Evolutionary conservation across 2,329 filamentous ascomycete genomes (phyloP).

Genomic region (Raffaelea arxii): DNA sequence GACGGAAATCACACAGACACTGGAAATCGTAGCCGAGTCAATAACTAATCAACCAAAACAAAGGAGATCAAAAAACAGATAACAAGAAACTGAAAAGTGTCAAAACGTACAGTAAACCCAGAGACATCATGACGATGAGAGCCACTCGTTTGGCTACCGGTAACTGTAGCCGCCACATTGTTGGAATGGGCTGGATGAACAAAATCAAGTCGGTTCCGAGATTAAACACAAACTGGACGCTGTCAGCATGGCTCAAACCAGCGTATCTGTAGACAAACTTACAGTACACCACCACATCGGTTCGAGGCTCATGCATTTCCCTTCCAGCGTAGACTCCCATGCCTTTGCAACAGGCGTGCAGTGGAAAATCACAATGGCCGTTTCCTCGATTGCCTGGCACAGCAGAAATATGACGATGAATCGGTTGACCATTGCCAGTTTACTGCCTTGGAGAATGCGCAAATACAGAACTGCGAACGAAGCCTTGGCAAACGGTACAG

Average conservation of each 20-base stretch:
- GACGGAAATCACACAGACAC: conserved; percentile 7
- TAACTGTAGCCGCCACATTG: conserved; percentile 9
- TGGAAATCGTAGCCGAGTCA: background rate
- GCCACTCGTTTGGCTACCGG: conserved; percentile 6
- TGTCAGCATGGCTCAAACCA: background rate
- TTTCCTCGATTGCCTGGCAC: conserved; percentile 9
- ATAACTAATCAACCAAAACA: background rate
- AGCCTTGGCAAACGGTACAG: conserved; percentile 6
- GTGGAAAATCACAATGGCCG: conserved; percentile 5
- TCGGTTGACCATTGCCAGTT: conserved; percentile 6
- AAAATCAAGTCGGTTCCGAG: conserved; percentile 6
- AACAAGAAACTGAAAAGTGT: background rate
- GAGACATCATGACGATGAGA: conserved; percentile 9
- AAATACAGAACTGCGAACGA: conserved; percentile 10
- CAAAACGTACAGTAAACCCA: conserved; percentile 4
- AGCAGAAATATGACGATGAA: conserved; percentile 4
- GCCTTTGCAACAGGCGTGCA: conserved; percentile 7
- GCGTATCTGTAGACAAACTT: background rate
- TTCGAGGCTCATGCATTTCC: conserved; percentile 3
- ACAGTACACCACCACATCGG: conserved; percentile 6
- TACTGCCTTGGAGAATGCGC: conserved; percentile 4
- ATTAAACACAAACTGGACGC: conserved; percentile 9
- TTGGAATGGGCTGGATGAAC: conserved; percentile 11
- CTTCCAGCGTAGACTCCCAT: background rate
- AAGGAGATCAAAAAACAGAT: background rate